These are phyloP conservation scores for Trichophyton benhamiae DNA, from an alignment of 2,329 filamentous ascomycete genomes.

Conservation along the genomic window DNA sequence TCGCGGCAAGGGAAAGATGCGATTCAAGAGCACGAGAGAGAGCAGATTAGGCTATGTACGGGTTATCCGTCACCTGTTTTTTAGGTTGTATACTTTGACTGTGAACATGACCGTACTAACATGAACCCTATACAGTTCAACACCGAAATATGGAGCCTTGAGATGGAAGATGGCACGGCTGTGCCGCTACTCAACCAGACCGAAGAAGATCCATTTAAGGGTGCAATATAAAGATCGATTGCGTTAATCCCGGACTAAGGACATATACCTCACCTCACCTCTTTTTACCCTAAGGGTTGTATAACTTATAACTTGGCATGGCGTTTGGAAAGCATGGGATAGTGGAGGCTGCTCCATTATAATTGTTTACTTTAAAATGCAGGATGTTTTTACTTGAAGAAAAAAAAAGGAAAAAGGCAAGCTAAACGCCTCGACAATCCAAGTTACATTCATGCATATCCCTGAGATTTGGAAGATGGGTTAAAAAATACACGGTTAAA, in stretches of 20 bases:
- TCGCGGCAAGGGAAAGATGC: constrained; percentile 57
- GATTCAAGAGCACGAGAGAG: constrained; percentile 64
- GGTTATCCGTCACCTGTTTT: neutral
- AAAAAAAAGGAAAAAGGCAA: neutral
- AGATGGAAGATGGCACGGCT: constrained; percentile 51
- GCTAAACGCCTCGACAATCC: neutral
- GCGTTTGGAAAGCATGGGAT: neutral
- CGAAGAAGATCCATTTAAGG: constrained; percentile 54
- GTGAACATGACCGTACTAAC: neutral
- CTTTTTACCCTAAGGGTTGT: neutral
- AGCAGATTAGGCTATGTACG: constrained; percentile 48
- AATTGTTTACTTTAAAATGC: neutral
- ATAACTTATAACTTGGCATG: constrained; percentile 1
- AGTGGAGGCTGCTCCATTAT: neutral
- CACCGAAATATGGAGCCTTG: constrained; percentile 82
- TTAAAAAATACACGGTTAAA: neutral
- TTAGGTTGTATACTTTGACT: neutral
- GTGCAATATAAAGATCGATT: neutral
- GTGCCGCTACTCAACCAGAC: constrained; percentile 66
- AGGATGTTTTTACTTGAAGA: neutral
- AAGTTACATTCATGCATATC: neutral
- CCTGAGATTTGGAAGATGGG: neutral
- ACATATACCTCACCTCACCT: neutral
- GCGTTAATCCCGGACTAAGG: neutral
- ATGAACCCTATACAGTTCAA: constrained; percentile 48